Conservation (phyloP, 768 basidiomycete species). For the Termitomyces sp. region DNA sequence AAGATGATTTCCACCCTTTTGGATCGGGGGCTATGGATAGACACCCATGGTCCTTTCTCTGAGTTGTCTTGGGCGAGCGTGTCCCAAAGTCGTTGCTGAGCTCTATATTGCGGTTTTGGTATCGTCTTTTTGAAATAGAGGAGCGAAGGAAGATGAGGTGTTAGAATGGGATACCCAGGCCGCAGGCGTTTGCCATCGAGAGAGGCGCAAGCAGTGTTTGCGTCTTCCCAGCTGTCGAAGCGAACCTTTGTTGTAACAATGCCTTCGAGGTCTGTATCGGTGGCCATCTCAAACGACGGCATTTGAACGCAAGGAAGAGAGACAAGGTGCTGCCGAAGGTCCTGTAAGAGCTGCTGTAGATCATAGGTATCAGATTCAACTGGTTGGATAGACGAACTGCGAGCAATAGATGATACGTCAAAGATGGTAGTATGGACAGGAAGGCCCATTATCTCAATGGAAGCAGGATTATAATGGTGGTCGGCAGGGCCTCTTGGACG, state of each 20-base stretch:
- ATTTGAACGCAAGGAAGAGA: slow-evolving; percentile 13
- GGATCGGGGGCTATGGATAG: slow-evolving; percentile 16
- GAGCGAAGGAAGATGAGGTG: slow-evolving; percentile 40
- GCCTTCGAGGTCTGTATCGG: slow-evolving; percentile 21
- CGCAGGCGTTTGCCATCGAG: slow-evolving; percentile 27
- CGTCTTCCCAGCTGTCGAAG: slow-evolving; percentile 46
- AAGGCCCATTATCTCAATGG: slow-evolving; percentile 40
- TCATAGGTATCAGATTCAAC: slow-evolving; percentile 18
- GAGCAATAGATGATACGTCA: slow-evolving; percentile 24
- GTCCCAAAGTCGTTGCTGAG: slow-evolving; percentile 47
- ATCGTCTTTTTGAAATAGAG: slow-evolving; percentile 47
- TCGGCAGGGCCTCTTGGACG: slow-evolving; percentile 26
- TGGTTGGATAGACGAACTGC: slow-evolving; percentile 13
- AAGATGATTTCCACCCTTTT: slow-evolving; percentile 32
- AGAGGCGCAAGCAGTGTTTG: slow-evolving; percentile 30
- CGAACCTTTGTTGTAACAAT: slow-evolving; percentile 31
- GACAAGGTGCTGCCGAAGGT: slow-evolving; percentile 20
- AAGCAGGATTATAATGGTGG: slow-evolving; percentile 20
- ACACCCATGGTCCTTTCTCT: slow-evolving; percentile 29
- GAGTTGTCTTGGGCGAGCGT: slow-evolving; percentile 30
- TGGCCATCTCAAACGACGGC: slow-evolving; percentile 20
- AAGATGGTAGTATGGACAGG: slow-evolving; percentile 20
- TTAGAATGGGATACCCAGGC: slow-evolving; percentile 26
- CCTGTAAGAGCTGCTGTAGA: slow-evolving; percentile 14
- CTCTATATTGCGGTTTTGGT: slow-evolving; percentile 41